These are phyloP conservation scores for Penicillium fuscoglaucum DNA, from an alignment of 2,329 filamentous ascomycete genomes.

Conservation along the genomic window DNA sequence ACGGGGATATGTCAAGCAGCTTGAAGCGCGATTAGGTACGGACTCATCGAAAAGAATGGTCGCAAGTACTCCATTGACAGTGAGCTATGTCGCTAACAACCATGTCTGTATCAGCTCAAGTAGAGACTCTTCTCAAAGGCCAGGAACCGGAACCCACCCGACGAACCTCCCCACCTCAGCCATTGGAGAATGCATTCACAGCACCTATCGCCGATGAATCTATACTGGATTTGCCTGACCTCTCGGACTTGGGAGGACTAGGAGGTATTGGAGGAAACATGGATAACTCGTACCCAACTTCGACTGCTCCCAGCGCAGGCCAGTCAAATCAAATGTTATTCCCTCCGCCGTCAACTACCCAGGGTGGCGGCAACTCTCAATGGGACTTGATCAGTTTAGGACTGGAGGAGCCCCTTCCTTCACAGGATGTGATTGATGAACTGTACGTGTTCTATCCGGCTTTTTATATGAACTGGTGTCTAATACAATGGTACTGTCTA, in stretches of 20 bases:
- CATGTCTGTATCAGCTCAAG: constrained; percentile 65
- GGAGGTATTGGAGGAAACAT: constrained; percentile 16
- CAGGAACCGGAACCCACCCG: constrained; percentile 57
- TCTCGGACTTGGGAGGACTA: constrained; percentile 21
- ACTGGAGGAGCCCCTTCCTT: constrained; percentile 76
- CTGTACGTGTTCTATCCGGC: constrained; percentile 54
- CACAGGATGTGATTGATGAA: constrained; percentile 79
- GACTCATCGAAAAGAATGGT: constrained; percentile 3
- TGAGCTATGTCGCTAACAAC: constrained; percentile 16
- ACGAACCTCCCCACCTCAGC: constrained; percentile 34
- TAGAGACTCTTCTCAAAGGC: constrained; percentile 84
- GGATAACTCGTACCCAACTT: constrained; percentile 27
- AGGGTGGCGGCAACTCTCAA: constrained; percentile 53
- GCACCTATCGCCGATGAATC: constrained; percentile 37
- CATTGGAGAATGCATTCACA: constrained; percentile 24
- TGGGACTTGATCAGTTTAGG: constrained; percentile 88
- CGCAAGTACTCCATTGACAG: neutral
- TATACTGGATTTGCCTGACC: constrained; percentile 25
- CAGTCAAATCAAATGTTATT: constrained; percentile 25
- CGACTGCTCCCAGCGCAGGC: constrained; percentile 22
- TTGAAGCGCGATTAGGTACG: constrained; percentile 90
- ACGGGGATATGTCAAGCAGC: constrained; percentile 87
- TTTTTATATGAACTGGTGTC: constrained; percentile 6
- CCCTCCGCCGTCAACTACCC: constrained; percentile 25
- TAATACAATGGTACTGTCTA: constrained; percentile 49